Percentiles rank a stretch among this genome's conserved stretches.
These are phyloP conservation scores for Linderniella brevidens DNA, from an alignment of 257 asterid species.

Conservation along the genomic window DNA sequence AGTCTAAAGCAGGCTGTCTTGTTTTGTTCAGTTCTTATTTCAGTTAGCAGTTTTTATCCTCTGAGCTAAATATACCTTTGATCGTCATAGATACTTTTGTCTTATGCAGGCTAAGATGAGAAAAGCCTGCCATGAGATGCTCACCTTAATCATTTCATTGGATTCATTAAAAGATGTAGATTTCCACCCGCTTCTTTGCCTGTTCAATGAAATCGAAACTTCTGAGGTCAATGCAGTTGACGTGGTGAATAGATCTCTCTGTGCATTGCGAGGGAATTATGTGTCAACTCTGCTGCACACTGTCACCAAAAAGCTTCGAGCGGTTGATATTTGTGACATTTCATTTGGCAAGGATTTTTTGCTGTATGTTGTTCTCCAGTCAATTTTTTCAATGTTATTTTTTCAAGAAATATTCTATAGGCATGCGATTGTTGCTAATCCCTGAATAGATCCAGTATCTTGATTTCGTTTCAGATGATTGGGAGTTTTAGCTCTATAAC, in stretches of 20 bases:
- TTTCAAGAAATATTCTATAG: too few species aligned
- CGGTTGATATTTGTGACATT: slow-evolving; percentile 69
- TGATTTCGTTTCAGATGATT: too few species aligned
- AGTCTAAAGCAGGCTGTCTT: too few species aligned
- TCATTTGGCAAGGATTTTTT: slow-evolving; percentile 67
- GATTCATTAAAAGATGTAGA: slow-evolving; percentile 65
- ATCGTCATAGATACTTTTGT: slow-evolving; percentile 11
- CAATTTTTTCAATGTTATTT: background rate
- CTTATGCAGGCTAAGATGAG: slow-evolving; percentile 52
- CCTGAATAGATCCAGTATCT: too few species aligned
- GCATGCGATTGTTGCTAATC: too few species aligned
- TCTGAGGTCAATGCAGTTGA: slow-evolving; percentile 89
- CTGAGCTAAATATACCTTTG: background rate
- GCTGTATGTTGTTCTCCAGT: slow-evolving; percentile 36
- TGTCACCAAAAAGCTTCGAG: slow-evolving; percentile 54
- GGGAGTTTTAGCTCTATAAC: too few species aligned
- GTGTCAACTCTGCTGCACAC: slow-evolving; percentile 52
- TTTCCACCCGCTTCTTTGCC: slow-evolving; percentile 46
- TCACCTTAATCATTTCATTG: slow-evolving; percentile 31
- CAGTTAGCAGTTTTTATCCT: slow-evolving; percentile 3
- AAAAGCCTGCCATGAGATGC: slow-evolving; percentile 41
- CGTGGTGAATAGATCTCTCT: slow-evolving; percentile 45
- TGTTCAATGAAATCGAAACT: slow-evolving; percentile 40
- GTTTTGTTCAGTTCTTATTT: slow-evolving; percentile 4
- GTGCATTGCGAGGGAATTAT: slow-evolving; percentile 44